Evolutionary conservation across 208 protist species (phyloP), one percentile per base, ranked within the genome.

Genomic region (Leishmania guyanensis): DNA sequence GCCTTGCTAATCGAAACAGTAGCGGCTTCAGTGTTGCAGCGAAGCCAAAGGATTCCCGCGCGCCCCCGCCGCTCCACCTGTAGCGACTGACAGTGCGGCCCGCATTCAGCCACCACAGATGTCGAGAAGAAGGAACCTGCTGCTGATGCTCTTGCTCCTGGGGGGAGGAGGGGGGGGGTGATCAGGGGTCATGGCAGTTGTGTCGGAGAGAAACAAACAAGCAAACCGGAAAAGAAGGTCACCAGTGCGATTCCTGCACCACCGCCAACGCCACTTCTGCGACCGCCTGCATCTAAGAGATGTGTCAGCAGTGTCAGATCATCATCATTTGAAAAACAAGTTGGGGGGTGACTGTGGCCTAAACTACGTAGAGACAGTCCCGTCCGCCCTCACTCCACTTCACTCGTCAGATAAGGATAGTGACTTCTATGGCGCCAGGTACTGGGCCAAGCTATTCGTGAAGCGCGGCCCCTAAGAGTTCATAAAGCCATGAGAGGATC

Each of bases 361-460:
- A 14, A 65, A 26, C 20, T 22, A 76, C 50, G 16, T 79, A 2
- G 66, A 64, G 10, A 65, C 71, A 5, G 83, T 64, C 62, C 81
- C 75, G 17, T 48, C 77, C 39, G 39, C 43, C 36, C 1, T 39
- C 36, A 39, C 36, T 39, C 36, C 36, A 39, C 36, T 39, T 39
- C 36, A 39, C 36, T 39, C 54, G 8, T 79, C 72, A 5, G 48
- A 77, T 10, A 22, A 51, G 5, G 85, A 83, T 50, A 2, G 39
- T 20, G 81, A 76, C 43, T 72, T 75, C 51, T 89, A 84, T 70
- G 82, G 82, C 50, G 50, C 51, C 22, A 43, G 46, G 9, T 86
- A 77, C 62, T 72, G 74, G 78, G 43, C 22, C 26, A 5, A 64
- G 50, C 8, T 69, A 78, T 12, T 36, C 14, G 20, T 53, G 17